Evolutionary conservation across 2,329 filamentous ascomycete genomes (phyloP).

Genomic region (Talaromyces sp.): DNA sequence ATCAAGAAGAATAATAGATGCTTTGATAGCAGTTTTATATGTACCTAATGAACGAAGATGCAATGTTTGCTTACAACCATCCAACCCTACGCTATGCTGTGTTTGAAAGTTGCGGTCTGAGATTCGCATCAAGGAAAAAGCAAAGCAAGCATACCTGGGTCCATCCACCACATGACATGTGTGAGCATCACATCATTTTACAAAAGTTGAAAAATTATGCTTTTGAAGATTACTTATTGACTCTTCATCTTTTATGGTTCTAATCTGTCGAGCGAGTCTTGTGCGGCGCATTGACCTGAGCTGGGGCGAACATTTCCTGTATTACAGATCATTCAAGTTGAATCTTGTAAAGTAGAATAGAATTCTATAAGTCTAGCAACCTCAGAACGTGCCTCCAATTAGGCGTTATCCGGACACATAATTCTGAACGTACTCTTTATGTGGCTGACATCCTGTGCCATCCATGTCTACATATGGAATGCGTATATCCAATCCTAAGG

Average conservation of each 20-base stretch:
- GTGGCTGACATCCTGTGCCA: background rate
- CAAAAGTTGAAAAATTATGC: background rate
- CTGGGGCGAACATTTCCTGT: too few relatives aligned
- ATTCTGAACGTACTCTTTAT: too few relatives aligned
- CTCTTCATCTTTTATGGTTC: background rate
- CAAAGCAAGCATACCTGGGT: background rate
- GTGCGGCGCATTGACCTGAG: background rate
- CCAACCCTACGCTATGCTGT: background rate
- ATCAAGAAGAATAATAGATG: background rate
- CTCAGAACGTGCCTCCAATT: background rate
- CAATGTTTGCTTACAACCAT: background rate
- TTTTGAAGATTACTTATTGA: background rate
- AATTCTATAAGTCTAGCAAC: too few relatives aligned
- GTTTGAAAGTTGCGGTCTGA: background rate
- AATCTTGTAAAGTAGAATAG: too few relatives aligned
- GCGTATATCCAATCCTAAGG: background rate
- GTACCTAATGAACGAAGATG: background rate
- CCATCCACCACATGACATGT: background rate
- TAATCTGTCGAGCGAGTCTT: background rate
- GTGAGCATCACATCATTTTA: too few relatives aligned
- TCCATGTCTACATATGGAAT: background rate
- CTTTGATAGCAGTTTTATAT: background rate
- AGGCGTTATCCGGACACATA: too few relatives aligned
- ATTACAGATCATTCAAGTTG: too few relatives aligned
- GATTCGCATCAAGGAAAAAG: background rate